Base-by-base conservation (phyloP, 2,329 filamentous ascomycete species). In the Nemania sp. region DNA sequence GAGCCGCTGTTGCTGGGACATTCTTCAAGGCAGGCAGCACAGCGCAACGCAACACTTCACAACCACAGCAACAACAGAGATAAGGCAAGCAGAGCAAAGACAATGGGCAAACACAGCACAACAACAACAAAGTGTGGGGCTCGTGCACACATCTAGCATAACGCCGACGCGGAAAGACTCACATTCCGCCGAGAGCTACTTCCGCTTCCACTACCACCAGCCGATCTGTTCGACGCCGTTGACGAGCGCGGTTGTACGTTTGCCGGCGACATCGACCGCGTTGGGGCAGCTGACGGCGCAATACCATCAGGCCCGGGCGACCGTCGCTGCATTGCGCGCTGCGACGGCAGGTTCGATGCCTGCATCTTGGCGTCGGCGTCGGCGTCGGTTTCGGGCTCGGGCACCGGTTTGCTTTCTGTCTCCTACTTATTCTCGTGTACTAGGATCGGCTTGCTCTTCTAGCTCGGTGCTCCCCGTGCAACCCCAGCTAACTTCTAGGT, bases 301-400 rank as follows among this genome's bases (percentile, higher is more conserved):
- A 80, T 81, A 65, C 79, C 77, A 60, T 87, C 84, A 30, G 77
- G 80, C 57, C 78, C 82, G n/a, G 85, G 83, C 45, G 84, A 86
- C 64, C 84, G 81, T 61, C 84, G 80, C 66, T 83, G 83, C 65
- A 80, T 73, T 42, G 75, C 74, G 67, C 82, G 76, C 70, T 81
- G 79, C 52, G 81, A 77, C 14, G 74, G 72, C 56, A 74, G 72
- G 57, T 72, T 72, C 43, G 78, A 71, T 52, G 78, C 71, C 70
- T 83, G 80, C 80, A 84, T 83, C 44, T 65, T 67, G 60, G 50
- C 39, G 22, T 59, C 22, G 43, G 31, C 56, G 36, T 43, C 52
- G 37, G 17, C 49, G 17, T 53, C 54, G 26, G 30, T 47, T 19
- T 57, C 52, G 53, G 23, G 33, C 28, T 23, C 24, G 54, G 45